phyloP scores from a whole-genome alignment of 2,329 filamentous ascomycete genomes.

The Akanthomyces lecanii region DNA sequence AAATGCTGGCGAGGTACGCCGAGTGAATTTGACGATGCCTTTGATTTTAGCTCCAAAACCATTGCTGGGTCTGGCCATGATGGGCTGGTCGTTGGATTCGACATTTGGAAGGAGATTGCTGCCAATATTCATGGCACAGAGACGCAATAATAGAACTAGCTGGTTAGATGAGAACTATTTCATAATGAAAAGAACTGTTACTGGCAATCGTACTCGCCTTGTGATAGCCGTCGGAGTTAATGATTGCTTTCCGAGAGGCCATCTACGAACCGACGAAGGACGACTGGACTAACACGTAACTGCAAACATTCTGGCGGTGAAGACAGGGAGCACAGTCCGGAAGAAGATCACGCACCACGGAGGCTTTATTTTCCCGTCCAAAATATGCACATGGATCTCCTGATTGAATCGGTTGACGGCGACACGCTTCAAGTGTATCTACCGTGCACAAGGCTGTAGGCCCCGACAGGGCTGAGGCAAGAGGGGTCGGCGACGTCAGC shows the following conservation, averaged over 20 bases:
- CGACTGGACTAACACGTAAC: not conserved
- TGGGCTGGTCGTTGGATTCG: conserved; percentile 5
- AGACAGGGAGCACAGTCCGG: no score
- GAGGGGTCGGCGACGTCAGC: conserved; percentile 14
- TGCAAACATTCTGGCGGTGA: not conserved
- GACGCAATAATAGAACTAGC: not conserved
- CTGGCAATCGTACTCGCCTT: not conserved
- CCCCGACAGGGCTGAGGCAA: not conserved
- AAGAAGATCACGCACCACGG: not conserved
- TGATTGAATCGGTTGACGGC: not conserved
- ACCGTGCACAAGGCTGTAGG: not conserved
- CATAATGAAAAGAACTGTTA: no score
- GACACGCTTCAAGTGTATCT: not conserved
- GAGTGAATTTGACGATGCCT: conserved; percentile 12
- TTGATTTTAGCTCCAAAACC: not conserved
- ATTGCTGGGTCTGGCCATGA: conserved; percentile 13
- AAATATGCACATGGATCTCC: no score
- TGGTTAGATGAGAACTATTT: not conserved
- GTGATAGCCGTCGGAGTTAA: not conserved
- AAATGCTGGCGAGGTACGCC: conserved; percentile 9
- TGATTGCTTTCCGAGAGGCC: not conserved
- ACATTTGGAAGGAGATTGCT: conserved; percentile 10
- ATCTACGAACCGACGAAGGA: not conserved
- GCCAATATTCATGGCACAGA: not conserved
- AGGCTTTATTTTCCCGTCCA: not conserved